phyloP scores from a whole-genome alignment of 208 protist species.

The Leptomonas pyrrhocoris region DNA sequence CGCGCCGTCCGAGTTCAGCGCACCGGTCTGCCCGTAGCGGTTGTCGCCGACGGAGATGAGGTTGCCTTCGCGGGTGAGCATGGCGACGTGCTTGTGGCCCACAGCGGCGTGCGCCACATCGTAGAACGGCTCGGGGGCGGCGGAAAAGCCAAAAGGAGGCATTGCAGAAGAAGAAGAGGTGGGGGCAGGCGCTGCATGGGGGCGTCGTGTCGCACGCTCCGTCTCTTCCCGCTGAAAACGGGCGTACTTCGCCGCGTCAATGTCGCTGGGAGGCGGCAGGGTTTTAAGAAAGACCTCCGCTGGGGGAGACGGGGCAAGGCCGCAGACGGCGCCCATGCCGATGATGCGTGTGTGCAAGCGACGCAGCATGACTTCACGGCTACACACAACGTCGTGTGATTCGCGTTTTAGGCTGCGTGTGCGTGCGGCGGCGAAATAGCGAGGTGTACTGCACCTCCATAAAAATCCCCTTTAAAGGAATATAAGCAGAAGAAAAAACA shows the following conservation, averaged over 20 bases:
- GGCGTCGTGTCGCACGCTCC: neutral
- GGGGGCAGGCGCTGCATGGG: neutral
- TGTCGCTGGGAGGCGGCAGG: constrained; percentile 67
- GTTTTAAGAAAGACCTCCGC: constrained; percentile 80
- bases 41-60: constrained; percentile 72
- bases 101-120: constrained; percentile 32
- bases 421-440: neutral
- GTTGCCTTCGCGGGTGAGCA: constrained; percentile 68
- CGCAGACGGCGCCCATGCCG: constrained; percentile 72
- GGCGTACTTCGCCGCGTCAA: constrained; percentile 52
- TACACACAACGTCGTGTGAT: neutral
- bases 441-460: neutral
- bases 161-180: too few species aligned
- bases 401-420: neutral
- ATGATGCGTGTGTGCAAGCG: constrained; percentile 77
- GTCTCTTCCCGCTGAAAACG: constrained; percentile 60
- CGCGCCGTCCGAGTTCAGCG: constrained; percentile 12
- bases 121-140: constrained; percentile 38
- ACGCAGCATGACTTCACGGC: constrained; percentile 46
- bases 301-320: constrained; percentile 51
- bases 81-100: constrained; percentile 66
- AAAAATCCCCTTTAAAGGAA: too few species aligned
- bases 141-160: too few species aligned
- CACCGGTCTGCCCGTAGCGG: constrained; percentile 57
- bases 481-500: neutral